phyloP scores from a whole-genome alignment of 495 filamentous ascomycete species.

The Trichoderma orchidacearum region DNA sequence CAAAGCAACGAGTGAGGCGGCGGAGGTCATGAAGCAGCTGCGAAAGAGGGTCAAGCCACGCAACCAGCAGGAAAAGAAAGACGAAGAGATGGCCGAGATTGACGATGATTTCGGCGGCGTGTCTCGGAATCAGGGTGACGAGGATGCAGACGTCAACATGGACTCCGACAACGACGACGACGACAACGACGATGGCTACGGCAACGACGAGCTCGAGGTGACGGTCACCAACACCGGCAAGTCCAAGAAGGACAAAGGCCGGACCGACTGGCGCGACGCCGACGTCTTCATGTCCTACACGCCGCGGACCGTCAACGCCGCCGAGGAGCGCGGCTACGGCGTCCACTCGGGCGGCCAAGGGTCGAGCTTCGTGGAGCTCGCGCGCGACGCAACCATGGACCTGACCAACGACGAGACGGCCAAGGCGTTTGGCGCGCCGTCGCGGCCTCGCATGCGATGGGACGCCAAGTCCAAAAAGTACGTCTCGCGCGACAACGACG shows the following conservation, averaged over 20 bases:
- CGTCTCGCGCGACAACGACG: conserved; percentile 77
- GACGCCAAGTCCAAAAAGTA: conserved; percentile 96
- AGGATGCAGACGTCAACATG: conserved; percentile 17
- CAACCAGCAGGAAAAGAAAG: conserved; percentile 16
- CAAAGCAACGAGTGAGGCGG: conserved; percentile 50
- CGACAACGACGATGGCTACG: conserved; percentile 38
- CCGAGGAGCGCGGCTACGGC: conserved; percentile 82
- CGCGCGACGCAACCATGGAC: conserved; percentile 77
- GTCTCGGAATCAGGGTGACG: conserved; percentile 7
- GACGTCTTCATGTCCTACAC: conserved; percentile 96
- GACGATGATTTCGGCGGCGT: conserved; percentile 17
- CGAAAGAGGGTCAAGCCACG: conserved; percentile 46
- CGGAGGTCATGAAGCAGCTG: conserved; percentile 62
- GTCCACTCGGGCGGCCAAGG: conserved; percentile 66
- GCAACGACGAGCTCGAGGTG: conserved; percentile 66
- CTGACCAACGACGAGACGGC: conserved; percentile 72
- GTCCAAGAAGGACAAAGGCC: conserved; percentile 17
- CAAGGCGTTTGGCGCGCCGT: conserved; percentile 59
- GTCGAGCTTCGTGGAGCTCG: conserved; percentile 67
- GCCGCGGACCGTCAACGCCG: conserved; percentile 57
- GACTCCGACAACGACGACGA: conserved; percentile 23
- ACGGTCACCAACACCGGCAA: conserved; percentile 60
- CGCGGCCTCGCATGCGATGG: conserved; percentile 71
- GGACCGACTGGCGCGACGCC: conserved; percentile 56
- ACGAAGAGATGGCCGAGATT: conserved; percentile 16